A percentile compares a stretch with the other conserved stretches of the same genome.
These are phyloP conservation scores for Porphyrellus sp. DNA, from an alignment of 1,284 basidiomycete genomes.

Conservation along the genomic window DNA sequence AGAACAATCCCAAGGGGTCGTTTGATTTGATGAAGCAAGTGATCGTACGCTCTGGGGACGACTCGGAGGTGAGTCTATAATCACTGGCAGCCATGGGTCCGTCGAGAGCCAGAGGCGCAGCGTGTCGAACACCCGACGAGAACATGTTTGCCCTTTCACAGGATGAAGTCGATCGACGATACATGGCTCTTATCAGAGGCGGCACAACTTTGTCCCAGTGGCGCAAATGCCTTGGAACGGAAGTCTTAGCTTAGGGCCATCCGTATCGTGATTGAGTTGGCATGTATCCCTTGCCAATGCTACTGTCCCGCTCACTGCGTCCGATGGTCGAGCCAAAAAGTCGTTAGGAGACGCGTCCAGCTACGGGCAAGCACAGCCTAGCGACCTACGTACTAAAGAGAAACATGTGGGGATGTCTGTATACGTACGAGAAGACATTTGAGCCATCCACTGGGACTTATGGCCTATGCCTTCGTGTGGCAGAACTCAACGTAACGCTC, in stretches of 20 bases:
- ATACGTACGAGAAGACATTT: slow-evolving; percentile 8
- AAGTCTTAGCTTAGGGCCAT: background rate
- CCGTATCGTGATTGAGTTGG: too few species aligned
- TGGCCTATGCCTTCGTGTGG: slow-evolving; percentile 11
- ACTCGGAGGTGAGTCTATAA: too few species aligned
- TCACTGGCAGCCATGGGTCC: slow-evolving; percentile 8
- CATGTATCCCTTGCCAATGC: background rate
- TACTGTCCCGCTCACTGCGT: too few species aligned
- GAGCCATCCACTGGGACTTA: background rate
- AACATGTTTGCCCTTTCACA: slow-evolving; percentile 14
- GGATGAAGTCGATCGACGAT: slow-evolving; percentile 3
- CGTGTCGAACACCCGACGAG: background rate
- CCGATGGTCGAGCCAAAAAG: too few species aligned
- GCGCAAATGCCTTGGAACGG: slow-evolving; percentile 2
- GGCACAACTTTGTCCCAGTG: background rate
- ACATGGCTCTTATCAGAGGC: background rate
- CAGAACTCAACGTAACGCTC: slow-evolving; percentile 31
- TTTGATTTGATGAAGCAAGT: slow-evolving; percentile 17
- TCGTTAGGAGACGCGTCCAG: too few species aligned
- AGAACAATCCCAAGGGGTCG: slow-evolving; percentile 21
- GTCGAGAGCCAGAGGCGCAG: background rate
- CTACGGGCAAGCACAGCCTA: too few species aligned
- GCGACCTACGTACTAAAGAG: too few species aligned
- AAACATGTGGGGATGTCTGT: too few species aligned
- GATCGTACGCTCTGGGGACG: slow-evolving; percentile 6